phyloP scores from a whole-genome alignment of 2,329 filamentous ascomycete genomes.

The Fusarium napiforme region DNA sequence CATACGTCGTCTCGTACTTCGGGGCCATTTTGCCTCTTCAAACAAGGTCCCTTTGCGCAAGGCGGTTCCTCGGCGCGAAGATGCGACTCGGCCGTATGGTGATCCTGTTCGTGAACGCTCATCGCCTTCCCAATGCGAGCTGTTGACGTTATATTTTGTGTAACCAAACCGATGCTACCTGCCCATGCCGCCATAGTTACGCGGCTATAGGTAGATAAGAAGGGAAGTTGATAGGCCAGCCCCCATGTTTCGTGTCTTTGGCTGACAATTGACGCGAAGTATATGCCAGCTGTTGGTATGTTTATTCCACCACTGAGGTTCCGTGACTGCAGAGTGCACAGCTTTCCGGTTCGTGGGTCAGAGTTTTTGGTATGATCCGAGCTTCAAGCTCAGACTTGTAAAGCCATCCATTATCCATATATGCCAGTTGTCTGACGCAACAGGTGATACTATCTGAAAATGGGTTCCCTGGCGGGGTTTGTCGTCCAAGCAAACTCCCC shows the following conservation, averaged over 20 bases:
- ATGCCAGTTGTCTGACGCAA: slow-evolving; percentile 1
- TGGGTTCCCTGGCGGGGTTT: slow-evolving; percentile 13
- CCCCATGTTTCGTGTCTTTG: slow-evolving; percentile 11
- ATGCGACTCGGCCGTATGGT: slow-evolving; percentile 6
- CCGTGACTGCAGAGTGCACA: background rate
- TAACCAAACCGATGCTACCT: slow-evolving; percentile 7
- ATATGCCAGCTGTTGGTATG: background rate
- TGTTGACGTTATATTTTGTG: background rate
- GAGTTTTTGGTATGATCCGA: slow-evolving; percentile 1
- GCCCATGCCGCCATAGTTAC: background rate
- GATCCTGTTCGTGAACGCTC: background rate
- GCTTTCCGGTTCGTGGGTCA: background rate
- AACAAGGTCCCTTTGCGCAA: background rate
- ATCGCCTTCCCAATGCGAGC: background rate
- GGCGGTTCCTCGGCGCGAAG: slow-evolving; percentile 4
- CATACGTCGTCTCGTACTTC: background rate
- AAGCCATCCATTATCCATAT: slow-evolving; percentile 16
- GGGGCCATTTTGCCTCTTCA: background rate
- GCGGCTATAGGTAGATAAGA: background rate
- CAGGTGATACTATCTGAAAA: slow-evolving; percentile 2
- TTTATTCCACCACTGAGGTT: slow-evolving; percentile 32
- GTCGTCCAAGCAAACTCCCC: slow-evolving; percentile 13
- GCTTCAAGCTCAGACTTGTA: background rate
- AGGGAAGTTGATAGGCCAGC: background rate
- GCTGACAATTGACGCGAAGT: slow-evolving; percentile 9